Evolutionary conservation across 805 yeast genomes (phyloP).

Genomic region (Yueomyces sinensis): DNA sequence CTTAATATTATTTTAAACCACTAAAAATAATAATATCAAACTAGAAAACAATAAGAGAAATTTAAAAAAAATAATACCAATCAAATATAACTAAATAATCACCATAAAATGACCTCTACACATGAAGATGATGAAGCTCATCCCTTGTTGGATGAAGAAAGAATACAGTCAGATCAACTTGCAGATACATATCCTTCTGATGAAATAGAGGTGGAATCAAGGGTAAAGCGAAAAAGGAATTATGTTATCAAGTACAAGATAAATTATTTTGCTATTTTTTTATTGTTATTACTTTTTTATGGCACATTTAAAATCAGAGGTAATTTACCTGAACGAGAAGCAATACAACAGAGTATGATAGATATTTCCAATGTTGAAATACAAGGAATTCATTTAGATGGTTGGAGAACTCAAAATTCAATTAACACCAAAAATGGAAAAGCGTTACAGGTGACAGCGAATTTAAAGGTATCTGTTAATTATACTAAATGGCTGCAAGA

Average conservation of each 20-base stretch:
- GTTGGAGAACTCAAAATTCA: slow-evolving; percentile 12
- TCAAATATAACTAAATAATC: no score
- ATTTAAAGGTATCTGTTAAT: slow-evolving; percentile 7
- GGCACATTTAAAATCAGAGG: background rate
- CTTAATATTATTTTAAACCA: no score
- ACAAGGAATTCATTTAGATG: slow-evolving; percentile 13
- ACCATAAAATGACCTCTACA: no score
- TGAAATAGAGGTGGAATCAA: background rate
- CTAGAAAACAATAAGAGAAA: no score
- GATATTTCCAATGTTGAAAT: slow-evolving; percentile 13
- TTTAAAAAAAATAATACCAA: no score
- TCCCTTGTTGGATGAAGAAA: no score
- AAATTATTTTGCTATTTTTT: background rate
- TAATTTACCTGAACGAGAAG: slow-evolving; percentile 8
- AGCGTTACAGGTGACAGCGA: slow-evolving; percentile 8
- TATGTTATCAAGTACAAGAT: background rate
- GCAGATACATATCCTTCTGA: background rate
- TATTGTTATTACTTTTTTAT: background rate
- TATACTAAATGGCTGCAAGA: slow-evolving; percentile 9
- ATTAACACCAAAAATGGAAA: slow-evolving; percentile 13
- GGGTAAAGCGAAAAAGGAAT: background rate
- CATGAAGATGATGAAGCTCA: no score
- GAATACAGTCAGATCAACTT: background rate
- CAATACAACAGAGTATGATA: slow-evolving; percentile 6
- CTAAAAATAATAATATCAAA: no score